Base-by-base conservation (phyloP, 208 protist species). In the Crithidia bombi region DNA sequence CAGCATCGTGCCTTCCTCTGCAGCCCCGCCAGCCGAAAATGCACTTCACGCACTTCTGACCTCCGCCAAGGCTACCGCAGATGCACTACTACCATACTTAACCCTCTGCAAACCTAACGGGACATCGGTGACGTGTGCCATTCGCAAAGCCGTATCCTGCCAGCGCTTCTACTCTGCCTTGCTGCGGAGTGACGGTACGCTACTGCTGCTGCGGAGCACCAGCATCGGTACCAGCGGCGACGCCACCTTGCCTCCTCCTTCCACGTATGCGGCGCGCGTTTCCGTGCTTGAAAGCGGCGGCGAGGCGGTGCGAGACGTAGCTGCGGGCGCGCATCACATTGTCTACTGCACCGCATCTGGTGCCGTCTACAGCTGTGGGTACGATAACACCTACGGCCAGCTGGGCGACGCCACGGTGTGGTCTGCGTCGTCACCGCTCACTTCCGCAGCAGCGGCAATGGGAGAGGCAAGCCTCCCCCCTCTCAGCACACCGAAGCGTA, bases 381-480 rank as follows among this genome's bases (percentile, higher is more conserved):
- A 82, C 65, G 74, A 82, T 63, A 96, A 96, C 61, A 76, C 61
- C 19, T 83, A 91, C 69, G 91, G 91, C 12, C 91, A 96, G 78
- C 81, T 96, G 28, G 91, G 91, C 21, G 87, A 93, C 67, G 91
- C 86, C 32, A 85, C 78, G 4, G 78, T 96, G 33, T 96, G 91
- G 89, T 76, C 70, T 5, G 14, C 49, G 23, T 36, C 46, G 10
- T 21, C 41, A 33, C 32, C 54, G 1, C 51, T 44, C 11, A 36
- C 15, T 19, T 36, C 50, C 52, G 14, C 26, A 36, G 23, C 54
- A 59, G 3, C 0, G 35, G 23, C 9, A 15, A 2, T 19, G 25
- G 44, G n/a, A n/a, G 55, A 17, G 17, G 66, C 46, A 19, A 69
- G 49, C 14, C 26, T 67, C 1, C 79, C 79, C 10, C 23, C 3